These are phyloP conservation scores for Pseudozyma sp. DNA, from an alignment of 1,284 basidiomycete species.

Conservation along the genomic window DNA sequence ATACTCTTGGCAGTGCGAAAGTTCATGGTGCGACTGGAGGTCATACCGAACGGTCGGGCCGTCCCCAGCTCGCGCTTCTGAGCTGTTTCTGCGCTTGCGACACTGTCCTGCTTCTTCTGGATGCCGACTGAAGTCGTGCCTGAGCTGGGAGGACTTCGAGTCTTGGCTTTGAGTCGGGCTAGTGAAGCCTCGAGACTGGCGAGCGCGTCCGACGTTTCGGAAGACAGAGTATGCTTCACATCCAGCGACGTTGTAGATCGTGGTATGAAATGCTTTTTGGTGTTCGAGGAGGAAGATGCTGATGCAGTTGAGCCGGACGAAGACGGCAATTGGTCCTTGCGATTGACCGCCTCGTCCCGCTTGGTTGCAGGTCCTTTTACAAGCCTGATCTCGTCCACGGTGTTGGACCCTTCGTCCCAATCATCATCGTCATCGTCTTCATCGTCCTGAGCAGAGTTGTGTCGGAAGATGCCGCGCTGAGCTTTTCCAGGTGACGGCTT, in stretches of 20 bases:
- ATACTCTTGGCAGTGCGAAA: conserved; percentile 9
- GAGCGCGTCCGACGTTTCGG: conserved; percentile 46
- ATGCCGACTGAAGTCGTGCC: background rate
- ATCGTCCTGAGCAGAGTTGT: conserved; percentile 23
- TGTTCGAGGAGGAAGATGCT: background rate
- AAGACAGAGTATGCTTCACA: conserved; percentile 37
- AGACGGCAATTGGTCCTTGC: background rate
- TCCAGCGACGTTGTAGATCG: conserved; percentile 19
- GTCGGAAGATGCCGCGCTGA: conserved; percentile 49
- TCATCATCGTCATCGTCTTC: conserved; percentile 25
- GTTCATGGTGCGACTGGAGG: conserved; percentile 18
- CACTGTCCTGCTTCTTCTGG: conserved; percentile 11
- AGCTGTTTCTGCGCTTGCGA: conserved; percentile 1
- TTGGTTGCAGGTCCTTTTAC: conserved; percentile 23
- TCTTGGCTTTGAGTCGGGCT: conserved; percentile 36
- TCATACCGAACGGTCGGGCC: conserved; percentile 9
- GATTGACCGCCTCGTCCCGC: background rate
- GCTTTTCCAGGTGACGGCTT: conserved; percentile 54
- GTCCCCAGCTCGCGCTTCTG: conserved; percentile 26
- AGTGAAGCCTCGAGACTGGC: conserved; percentile 51
- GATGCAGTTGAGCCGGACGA: conserved; percentile 11
- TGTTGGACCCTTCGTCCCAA: conserved; percentile 15
- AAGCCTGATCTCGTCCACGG: conserved; percentile 33
- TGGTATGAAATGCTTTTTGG: conserved; percentile 7
- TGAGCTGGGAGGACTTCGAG: conserved; percentile 12